A percentile compares a stretch with the other conserved stretches of the same genome.
Evolutionary conservation across 192 early-diverging fungal species (phyloP).

Genomic region (Coemansia sp.): DNA sequence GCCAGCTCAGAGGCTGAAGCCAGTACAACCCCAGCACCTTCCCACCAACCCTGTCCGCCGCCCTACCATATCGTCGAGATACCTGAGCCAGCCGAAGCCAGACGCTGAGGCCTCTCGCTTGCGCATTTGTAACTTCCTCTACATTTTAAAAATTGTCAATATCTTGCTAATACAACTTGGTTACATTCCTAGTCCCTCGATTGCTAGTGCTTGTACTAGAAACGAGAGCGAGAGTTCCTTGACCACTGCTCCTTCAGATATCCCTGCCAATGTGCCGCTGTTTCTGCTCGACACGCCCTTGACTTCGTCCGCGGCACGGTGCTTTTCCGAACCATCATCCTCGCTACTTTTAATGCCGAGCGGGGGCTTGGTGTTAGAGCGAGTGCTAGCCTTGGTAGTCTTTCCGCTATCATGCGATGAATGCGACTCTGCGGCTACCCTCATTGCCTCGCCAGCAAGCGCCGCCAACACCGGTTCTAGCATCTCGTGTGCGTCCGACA

Average conservation of each 20-base stretch:
- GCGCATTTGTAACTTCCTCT: background rate
- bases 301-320: constrained; percentile 1
- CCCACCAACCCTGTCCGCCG: constrained; percentile 26
- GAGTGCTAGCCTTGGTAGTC: constrained; percentile 1
- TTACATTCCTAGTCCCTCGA: constrained; percentile 53
- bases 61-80: constrained; percentile 34
- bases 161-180: background rate
- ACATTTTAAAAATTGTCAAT: constrained; percentile 2
- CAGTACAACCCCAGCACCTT: background rate
- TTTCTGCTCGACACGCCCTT: background rate
- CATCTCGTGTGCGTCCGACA: constrained; percentile 21
- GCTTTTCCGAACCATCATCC: background rate
- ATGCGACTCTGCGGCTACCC: background rate
- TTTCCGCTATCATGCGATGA: background rate
- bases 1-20: background rate
- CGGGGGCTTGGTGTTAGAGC: background rate
- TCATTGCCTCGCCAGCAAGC: constrained; percentile 18
- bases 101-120: background rate
- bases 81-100: background rate
- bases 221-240: constrained; percentile 43
- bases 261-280: background rate
- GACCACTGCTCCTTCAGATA: constrained; percentile 4
- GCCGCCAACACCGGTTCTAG: constrained; percentile 27
- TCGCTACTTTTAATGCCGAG: background rate
- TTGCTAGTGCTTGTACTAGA: constrained; percentile 41